phyloP scores from a whole-genome alignment of 495 filamentous ascomycete genomes.

The Astrocystis sublimbata region DNA sequence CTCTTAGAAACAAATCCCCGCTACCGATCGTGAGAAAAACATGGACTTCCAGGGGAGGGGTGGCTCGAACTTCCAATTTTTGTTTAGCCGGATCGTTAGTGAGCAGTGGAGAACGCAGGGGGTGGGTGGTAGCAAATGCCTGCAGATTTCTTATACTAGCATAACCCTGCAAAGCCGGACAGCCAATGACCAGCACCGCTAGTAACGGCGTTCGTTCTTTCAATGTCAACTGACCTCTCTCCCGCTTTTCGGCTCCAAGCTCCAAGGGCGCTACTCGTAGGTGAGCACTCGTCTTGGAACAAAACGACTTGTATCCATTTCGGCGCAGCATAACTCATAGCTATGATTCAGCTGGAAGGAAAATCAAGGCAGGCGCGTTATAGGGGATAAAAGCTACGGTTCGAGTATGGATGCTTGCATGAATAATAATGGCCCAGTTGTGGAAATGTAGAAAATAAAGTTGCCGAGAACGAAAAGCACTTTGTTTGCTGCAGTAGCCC shows the following conservation, averaged over 20 bases:
- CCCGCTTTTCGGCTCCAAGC: constrained; percentile 5
- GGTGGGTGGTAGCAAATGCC: background rate
- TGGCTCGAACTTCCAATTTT: constrained; percentile 12
- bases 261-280: too few species aligned
- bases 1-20: constrained; percentile 9
- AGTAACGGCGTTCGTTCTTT: constrained; percentile 6
- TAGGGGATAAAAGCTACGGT: too few species aligned
- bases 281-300: constrained; percentile 5
- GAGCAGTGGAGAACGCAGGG: constrained; percentile 11
- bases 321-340: background rate
- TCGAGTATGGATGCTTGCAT: background rate
- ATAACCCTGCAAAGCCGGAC: constrained; percentile 8
- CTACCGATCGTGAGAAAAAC: constrained; percentile 1
- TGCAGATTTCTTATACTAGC: background rate
- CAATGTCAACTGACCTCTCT: constrained; percentile 19
- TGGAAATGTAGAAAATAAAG: constrained; percentile 3
- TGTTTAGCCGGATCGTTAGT: constrained; percentile 11
- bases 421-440: constrained; percentile 5
- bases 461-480: background rate
- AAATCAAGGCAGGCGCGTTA: too few species aligned
- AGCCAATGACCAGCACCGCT: constrained; percentile 10
- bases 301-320: constrained; percentile 6
- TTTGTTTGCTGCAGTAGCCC: background rate
- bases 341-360: too few species aligned
- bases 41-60: background rate